Evolutionary conservation across 352 stramenopile species (phyloP).

Genomic region (Globisporangium polare): DNA sequence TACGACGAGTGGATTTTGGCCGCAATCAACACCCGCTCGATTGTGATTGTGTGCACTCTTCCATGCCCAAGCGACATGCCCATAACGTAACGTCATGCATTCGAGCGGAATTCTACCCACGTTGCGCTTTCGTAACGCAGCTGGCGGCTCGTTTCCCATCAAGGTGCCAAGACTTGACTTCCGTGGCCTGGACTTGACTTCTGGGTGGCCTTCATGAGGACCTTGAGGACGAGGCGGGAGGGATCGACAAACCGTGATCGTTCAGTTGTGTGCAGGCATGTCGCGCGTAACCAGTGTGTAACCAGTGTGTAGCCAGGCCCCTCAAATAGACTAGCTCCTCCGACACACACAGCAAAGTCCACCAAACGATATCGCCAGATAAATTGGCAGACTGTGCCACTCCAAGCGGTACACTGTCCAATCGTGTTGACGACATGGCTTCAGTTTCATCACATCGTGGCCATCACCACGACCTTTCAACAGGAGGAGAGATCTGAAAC

Average conservation of each 20-base stretch:
- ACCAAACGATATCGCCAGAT: not conserved
- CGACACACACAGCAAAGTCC: too few relatives aligned
- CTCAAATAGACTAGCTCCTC: not conserved
- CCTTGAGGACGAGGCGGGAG: too few relatives aligned
- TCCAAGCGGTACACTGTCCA: not conserved
- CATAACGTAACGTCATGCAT: not conserved
- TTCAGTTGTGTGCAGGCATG: constrained; percentile 1
- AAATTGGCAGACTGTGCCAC: not conserved
- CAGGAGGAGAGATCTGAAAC: not conserved
- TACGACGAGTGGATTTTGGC: too few relatives aligned
- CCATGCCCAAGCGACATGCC: too few relatives aligned
- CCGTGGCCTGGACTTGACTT: too few relatives aligned
- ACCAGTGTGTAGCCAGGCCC: not conserved
- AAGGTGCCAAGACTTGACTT: too few relatives aligned
- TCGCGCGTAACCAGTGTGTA: constrained; percentile 1
- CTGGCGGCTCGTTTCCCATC: not conserved
- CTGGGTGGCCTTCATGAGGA: too few relatives aligned
- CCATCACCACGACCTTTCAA: not conserved
- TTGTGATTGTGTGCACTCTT: too few relatives aligned
- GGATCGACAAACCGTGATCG: not conserved
- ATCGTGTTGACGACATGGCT: constrained; percentile 1
- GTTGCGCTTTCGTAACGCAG: not conserved
- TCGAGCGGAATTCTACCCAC: not conserved
- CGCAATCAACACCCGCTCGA: too few relatives aligned
- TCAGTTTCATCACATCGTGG: not conserved